These are phyloP conservation scores for barrel medic (Medicago truncatula) DNA, from an alignment of 306 rosid species.

Conservation along the genomic window DNA sequence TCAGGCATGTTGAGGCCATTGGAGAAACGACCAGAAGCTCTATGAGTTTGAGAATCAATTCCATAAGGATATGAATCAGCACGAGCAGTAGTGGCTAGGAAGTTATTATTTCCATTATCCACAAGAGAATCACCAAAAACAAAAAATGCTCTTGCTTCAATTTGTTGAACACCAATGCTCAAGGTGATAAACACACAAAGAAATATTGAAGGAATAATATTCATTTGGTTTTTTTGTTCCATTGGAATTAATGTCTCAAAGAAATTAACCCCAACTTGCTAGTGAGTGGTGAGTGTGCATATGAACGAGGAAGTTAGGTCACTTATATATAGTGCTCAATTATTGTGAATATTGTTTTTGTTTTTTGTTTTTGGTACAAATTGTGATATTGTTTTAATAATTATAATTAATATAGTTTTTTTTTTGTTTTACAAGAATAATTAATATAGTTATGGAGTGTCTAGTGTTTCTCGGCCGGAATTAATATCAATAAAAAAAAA, in stretches of 20 bases:
- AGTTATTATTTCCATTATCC: slow-evolving; percentile 89
- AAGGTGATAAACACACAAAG: neutral
- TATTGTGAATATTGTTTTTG: neutral
- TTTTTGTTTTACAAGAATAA: too few species aligned
- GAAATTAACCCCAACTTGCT: neutral
- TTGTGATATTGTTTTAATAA: too few species aligned
- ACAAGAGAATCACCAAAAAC: slow-evolving; percentile 94
- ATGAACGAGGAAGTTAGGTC: neutral
- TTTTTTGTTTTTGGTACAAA: too few species aligned
- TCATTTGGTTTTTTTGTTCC: slow-evolving; percentile 17
- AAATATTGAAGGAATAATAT: slow-evolving; percentile 17
- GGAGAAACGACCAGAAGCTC: slow-evolving; percentile 82
- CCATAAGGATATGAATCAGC: slow-evolving; percentile 90
- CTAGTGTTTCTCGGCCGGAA: too few species aligned
- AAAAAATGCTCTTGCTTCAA: slow-evolving; percentile 65
- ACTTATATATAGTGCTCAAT: slow-evolving; percentile 46
- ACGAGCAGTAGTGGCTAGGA: slow-evolving; percentile 77
- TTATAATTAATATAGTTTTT: too few species aligned
- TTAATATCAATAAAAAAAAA: too few species aligned
- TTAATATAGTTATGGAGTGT: too few species aligned
- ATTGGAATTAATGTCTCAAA: neutral
- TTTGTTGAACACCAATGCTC: slow-evolving; percentile 19
- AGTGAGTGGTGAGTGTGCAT: slow-evolving; percentile 12
- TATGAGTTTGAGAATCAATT: slow-evolving; percentile 69
- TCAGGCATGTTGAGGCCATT: slow-evolving; percentile 88